Evolutionary conservation across 805 yeast genomes (phyloP).

Genomic region (Wickerhamiella brachini): DNA sequence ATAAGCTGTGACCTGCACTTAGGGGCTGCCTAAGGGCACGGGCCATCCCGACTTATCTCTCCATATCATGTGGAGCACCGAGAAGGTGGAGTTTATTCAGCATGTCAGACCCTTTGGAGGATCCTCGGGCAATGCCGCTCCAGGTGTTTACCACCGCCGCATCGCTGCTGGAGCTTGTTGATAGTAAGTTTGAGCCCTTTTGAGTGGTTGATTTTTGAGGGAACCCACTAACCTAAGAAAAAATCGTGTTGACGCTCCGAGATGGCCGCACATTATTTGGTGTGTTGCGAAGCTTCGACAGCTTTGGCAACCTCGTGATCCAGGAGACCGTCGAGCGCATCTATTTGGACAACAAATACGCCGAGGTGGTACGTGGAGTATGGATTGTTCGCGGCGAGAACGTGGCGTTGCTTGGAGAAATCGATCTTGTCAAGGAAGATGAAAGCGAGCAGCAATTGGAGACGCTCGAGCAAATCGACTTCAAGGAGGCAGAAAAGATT

Average conservation of each 20-base stretch:
- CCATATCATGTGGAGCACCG: not conserved
- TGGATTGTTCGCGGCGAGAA: conserved; percentile 91
- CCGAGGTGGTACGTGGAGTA: conserved; percentile 67
- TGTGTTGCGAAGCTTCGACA: conserved; percentile 86
- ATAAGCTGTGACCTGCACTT: not conserved
- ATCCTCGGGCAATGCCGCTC: conserved; percentile 24
- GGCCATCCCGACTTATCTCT: not conserved
- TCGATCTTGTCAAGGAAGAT: conserved; percentile 79
- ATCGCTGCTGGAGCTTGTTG: conserved; percentile 28
- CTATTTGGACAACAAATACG: conserved; percentile 39
- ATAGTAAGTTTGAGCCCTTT: conserved; percentile 19
- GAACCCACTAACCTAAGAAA: conserved; percentile 15
- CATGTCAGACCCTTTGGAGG: conserved; percentile 11
- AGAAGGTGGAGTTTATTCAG: not conserved
- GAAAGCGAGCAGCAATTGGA: conserved; percentile 35
- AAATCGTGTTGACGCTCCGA: conserved; percentile 70
- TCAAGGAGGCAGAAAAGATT: conserved; percentile 42
- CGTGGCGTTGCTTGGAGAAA: conserved; percentile 84
- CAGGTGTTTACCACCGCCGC: conserved; percentile 34
- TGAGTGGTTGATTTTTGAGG: not conserved
- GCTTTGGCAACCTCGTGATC: conserved; percentile 75
- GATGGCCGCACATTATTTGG: conserved; percentile 87
- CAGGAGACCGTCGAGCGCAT: conserved; percentile 85
- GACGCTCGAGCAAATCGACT: conserved; percentile 43
- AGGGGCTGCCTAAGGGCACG: not conserved